Evolutionary conservation across 2,329 filamentous ascomycete genomes (phyloP).

Genomic region (Coniella lustricola): DNA sequence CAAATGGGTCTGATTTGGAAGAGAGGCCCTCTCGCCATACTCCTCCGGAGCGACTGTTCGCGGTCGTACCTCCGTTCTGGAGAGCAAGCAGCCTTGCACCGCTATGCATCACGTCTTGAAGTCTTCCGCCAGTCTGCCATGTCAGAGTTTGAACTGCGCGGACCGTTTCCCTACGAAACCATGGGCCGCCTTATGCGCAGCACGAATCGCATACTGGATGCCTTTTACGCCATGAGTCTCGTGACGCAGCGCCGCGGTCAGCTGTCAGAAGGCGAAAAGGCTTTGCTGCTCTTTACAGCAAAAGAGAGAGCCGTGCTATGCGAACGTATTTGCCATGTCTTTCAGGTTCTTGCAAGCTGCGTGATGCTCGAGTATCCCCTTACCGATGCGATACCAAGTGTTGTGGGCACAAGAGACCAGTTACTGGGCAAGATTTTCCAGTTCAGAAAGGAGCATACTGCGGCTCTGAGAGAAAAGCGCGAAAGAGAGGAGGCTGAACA

Average conservation of each 20-base stretch:
- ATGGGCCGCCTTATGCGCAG: slow-evolving; percentile 70
- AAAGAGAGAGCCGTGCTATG: slow-evolving; percentile 75
- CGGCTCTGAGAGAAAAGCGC: slow-evolving; percentile 35
- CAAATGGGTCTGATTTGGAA: slow-evolving; percentile 97
- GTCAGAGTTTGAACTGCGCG: slow-evolving; percentile 83
- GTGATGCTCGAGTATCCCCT: slow-evolving; percentile 93
- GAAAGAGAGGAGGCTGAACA: slow-evolving; percentile 18
- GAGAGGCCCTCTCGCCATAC: slow-evolving; percentile 73
- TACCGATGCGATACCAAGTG: slow-evolving; percentile 79
- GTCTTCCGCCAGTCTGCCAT: slow-evolving; percentile 63
- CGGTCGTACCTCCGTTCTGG: slow-evolving; percentile 76
- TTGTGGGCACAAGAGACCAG: slow-evolving; percentile 72
- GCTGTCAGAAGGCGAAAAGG: slow-evolving; percentile 72
- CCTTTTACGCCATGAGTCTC: slow-evolving; percentile 94
- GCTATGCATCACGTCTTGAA: slow-evolving; percentile 69
- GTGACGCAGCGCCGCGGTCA: slow-evolving; percentile 75
- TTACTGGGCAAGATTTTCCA: slow-evolving; percentile 81
- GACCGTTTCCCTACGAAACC: slow-evolving; percentile 72
- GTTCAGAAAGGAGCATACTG: slow-evolving; percentile 64
- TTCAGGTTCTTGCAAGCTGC: slow-evolving; percentile 78
- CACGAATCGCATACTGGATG: slow-evolving; percentile 80
- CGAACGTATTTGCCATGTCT: slow-evolving; percentile 83
- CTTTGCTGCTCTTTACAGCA: slow-evolving; percentile 71
- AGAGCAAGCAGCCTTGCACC: slow-evolving; percentile 81
- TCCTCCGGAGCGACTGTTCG: slow-evolving; percentile 52